Evolutionary conservation across 176 grass and related monocot genomes (phyloP).

Genomic region (Zoysia japonica): DNA sequence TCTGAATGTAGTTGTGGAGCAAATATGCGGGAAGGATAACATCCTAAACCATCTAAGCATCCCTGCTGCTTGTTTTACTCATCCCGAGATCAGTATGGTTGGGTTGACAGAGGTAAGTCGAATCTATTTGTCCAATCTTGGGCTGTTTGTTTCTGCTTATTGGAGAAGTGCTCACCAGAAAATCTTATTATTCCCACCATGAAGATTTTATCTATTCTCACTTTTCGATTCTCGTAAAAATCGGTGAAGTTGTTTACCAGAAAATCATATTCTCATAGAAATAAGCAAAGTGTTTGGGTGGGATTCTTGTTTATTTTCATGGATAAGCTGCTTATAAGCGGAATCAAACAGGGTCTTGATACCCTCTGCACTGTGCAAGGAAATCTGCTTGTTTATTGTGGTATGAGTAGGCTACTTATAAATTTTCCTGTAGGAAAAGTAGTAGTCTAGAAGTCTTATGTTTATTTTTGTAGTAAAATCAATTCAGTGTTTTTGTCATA

Average conservation of each 20-base stretch:
- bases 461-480: not conserved
- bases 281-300: too few relatives aligned
- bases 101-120: conserved; percentile 77
- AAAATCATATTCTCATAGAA: too few relatives aligned
- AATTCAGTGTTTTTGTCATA: not conserved
- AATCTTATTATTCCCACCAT: too few relatives aligned
- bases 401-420: not conserved
- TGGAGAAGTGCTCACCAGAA: too few relatives aligned
- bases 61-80: conserved; percentile 88
- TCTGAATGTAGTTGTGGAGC: conserved; percentile 64
- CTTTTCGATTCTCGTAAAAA: too few relatives aligned
- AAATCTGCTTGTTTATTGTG: conserved; percentile 11
- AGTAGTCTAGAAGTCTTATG: not conserved
- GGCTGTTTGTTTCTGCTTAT: too few relatives aligned
- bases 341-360: not conserved
- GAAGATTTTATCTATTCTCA: too few relatives aligned
- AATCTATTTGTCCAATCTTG: conserved; percentile 16
- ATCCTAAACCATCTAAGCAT: conserved; percentile 90
- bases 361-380: not conserved
- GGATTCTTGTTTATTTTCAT: too few relatives aligned
- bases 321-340: too few relatives aligned
- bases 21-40: conserved; percentile 65
- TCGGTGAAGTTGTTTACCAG: too few relatives aligned
- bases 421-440: not conserved
- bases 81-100: conserved; percentile 95